Evolutionary conservation across 192 early-diverging fungal genomes (phyloP).

Genomic region (Funneliformis geosporum): DNA sequence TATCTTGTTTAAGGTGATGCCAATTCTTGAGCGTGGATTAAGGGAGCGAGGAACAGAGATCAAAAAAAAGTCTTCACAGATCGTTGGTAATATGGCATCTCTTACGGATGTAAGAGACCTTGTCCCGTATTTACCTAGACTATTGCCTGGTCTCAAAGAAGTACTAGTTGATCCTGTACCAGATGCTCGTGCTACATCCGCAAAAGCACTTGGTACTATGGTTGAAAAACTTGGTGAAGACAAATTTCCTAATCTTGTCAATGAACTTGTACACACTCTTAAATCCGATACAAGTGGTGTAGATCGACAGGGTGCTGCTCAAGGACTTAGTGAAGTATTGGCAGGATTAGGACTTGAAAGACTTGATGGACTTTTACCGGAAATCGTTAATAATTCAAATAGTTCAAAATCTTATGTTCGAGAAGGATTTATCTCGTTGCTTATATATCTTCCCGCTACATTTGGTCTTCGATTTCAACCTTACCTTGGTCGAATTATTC

Average conservation of each 20-base stretch:
- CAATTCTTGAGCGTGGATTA: conserved; percentile 91
- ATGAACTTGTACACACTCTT: conserved; percentile 82
- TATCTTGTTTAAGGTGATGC: conserved; percentile 63
- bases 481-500: conserved; percentile 85
- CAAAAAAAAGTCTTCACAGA: conserved; percentile 96
- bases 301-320: conserved; percentile 94
- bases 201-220: conserved; percentile 90
- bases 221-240: conserved; percentile 90
- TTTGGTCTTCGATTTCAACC: conserved; percentile 90
- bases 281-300: conserved; percentile 89
- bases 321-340: conserved; percentile 93
- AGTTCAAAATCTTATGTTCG: conserved; percentile 78
- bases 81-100: conserved; percentile 97
- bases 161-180: conserved; percentile 96
- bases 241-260: conserved; percentile 90
- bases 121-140: conserved; percentile 78
- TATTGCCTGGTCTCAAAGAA: conserved; percentile 87
- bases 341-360: conserved; percentile 84
- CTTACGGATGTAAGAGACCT: conserved; percentile 92
- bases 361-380: conserved; percentile 86
- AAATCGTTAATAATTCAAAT: conserved; percentile 78
- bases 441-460: conserved; percentile 94
- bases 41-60: conserved; percentile 83
- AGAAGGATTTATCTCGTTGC: conserved; percentile 95
- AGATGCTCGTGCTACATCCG: conserved; percentile 89